Evolutionary conservation across 2,329 filamentous ascomycete genomes (phyloP).

Genomic region (Diaporthe sp.): DNA sequence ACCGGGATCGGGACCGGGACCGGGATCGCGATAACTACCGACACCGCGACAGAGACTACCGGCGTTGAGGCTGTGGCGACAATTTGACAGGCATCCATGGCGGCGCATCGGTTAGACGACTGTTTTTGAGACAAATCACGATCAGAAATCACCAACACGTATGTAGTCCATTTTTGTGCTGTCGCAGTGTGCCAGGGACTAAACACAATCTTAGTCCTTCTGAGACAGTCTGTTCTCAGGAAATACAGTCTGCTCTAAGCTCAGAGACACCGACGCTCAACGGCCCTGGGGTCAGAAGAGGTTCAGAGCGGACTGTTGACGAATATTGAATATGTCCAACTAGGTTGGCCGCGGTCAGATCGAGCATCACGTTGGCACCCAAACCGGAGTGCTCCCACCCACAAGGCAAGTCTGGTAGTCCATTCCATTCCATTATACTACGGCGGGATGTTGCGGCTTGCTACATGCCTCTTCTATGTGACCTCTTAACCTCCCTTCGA

Average conservation of each 20-base stretch:
- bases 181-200: slow-evolving; percentile 12
- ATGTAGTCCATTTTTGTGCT: slow-evolving; percentile 22
- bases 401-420: background rate
- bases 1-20: slow-evolving; percentile 5
- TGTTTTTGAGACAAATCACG: slow-evolving; percentile 4
- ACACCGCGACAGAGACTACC: slow-evolving; percentile 28
- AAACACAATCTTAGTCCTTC: slow-evolving; percentile 15
- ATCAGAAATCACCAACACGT: slow-evolving; percentile 16
- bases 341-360: background rate
- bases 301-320: background rate
- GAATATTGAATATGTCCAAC: background rate
- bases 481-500: background rate
- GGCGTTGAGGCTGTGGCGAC: slow-evolving; percentile 22
- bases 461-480: background rate
- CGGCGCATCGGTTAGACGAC: background rate
- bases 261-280: background rate
- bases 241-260: background rate
- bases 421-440: background rate
- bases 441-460: background rate
- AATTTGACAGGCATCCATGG: background rate
- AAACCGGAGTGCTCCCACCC: background rate
- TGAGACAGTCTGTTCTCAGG: background rate
- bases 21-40: slow-evolving; percentile 27
- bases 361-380: background rate
- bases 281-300: background rate